Percentiles rank a stretch among this genome's conserved stretches.
These are phyloP conservation scores for Jasminum sambac DNA, from an alignment of 257 asterid species.

Conservation along the genomic window DNA sequence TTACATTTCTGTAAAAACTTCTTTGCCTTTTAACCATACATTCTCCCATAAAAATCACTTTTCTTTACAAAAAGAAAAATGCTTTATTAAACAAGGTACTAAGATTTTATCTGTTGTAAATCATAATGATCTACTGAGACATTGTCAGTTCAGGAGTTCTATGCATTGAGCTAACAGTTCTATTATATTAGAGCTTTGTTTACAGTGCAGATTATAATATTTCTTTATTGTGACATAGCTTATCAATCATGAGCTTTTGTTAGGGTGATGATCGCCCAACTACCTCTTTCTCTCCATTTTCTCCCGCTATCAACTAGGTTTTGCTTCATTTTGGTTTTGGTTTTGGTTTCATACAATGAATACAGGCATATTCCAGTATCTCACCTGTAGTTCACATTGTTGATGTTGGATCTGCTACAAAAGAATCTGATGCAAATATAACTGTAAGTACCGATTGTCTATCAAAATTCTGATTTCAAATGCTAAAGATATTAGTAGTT, in stretches of 20 bases:
- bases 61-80: too few relatives aligned
- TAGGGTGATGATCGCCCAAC: neutral
- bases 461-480: constrained; percentile 8
- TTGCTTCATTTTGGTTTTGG: constrained; percentile 10
- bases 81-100: too few relatives aligned
- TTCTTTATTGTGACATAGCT: neutral
- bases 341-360: constrained; percentile 24
- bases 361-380: constrained; percentile 83
- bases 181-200: neutral
- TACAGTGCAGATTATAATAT: neutral
- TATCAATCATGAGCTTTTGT: constrained; percentile 7
- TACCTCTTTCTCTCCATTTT: constrained; percentile 4
- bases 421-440: constrained; percentile 75
- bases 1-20: too few relatives aligned
- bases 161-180: neutral
- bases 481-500: constrained; percentile 15
- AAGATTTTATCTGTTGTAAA: neutral
- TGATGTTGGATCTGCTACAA: constrained; percentile 74
- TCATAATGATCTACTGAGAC: neutral
- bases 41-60: too few relatives aligned
- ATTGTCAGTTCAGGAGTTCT: neutral
- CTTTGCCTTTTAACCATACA: too few relatives aligned
- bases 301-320: neutral
- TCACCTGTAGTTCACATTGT: constrained; percentile 88
- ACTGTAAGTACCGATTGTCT: constrained; percentile 53